Base-by-base conservation (phyloP, 495 filamentous ascomycete genomes). In the Trichocladium uniseriatum region DNA sequence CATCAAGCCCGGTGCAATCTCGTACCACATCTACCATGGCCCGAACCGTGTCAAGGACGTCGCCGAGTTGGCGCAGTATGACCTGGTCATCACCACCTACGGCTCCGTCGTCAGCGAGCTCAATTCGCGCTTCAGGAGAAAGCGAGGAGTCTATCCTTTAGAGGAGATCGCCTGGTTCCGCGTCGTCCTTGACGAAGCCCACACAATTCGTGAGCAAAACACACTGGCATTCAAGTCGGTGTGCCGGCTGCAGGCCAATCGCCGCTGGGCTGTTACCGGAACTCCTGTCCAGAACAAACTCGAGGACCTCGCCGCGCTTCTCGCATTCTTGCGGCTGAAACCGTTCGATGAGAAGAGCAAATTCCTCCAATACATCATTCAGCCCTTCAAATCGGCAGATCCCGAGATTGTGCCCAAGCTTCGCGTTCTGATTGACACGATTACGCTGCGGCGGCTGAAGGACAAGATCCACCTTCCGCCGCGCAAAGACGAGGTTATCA, bases 261-360 rank as follows among this genome's bases (percentile, higher is more conserved):
- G 92, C 20, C 81, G 89, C 15, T 98, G 92, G 92, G 90, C 92
- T 1, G 89, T 98, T 8, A 97, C 92, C 2, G 90, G 91, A 38
- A 94, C 88, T 0, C 87, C 89, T 0, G 83, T 92, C 14, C 87
- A 94, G 61, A 96, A 98, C 61, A 83, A 88, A 19, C 75, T 98
- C 6, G 89, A 95, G 44, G 92, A 98, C 62, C 74, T 98, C 8
- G 80, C 84, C 15, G 84, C 92, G 7, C 73, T 98, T n/a, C 83
- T 94, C 45, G 89, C 84, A 22, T 98, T 98, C 56, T 68, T 98
- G 6, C 82, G 85, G 2, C 65, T 98, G 13, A 79, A 80, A 54
- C 92, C 92, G 0, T 98, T 97, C 58, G 82, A 94, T 53, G 83
- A 94, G 36, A 80, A 77, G 44, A 65, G 68, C 47, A 78, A 75